Evolutionary conservation across 2,329 filamentous ascomycete genomes (phyloP).

Genomic region (Xylaria sp.): DNA sequence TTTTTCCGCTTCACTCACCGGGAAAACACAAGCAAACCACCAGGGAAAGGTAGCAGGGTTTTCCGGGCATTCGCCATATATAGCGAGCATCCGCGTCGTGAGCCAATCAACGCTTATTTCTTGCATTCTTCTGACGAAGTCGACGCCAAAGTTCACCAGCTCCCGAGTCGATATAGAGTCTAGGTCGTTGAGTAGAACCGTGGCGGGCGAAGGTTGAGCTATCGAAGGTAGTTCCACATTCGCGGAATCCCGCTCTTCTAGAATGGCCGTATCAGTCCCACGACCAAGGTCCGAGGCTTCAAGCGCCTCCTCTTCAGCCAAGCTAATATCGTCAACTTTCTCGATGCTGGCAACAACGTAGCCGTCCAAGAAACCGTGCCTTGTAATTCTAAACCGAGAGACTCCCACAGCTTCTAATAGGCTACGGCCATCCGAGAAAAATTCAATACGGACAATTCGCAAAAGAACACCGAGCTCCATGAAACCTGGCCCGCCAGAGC

Average conservation of each 20-base stretch:
- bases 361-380: conserved; percentile 75
- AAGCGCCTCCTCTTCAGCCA: conserved; percentile 81
- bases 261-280: conserved; percentile 41
- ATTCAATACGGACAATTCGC: conserved; percentile 77
- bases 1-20: conserved; percentile 81
- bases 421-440: conserved; percentile 82
- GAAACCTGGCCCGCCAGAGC: conserved; percentile 58
- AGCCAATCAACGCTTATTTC: conserved; percentile 79
- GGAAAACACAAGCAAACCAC: conserved; percentile 88
- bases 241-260: conserved; percentile 31
- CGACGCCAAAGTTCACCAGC: conserved; percentile 71
- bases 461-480: conserved; percentile 82
- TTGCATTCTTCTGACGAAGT: conserved; percentile 77
- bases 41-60: conserved; percentile 85
- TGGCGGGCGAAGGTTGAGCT: conserved; percentile 33
- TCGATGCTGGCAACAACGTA: conserved; percentile 82
- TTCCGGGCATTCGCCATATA: conserved; percentile 80
- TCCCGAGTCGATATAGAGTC: conserved; percentile 74
- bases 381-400: conserved; percentile 78
- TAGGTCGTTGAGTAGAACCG: conserved; percentile 51
- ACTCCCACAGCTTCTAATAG: conserved; percentile 81
- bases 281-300: conserved; percentile 74
- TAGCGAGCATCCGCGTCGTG: conserved; percentile 74
- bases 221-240: conserved; percentile 29
- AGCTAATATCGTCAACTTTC: conserved; percentile 81